Evolutionary conservation across 176 grass and related monocot genomes (phyloP), one percentile per base, ranked within the genome.

Genomic region (Aechmea fasciata): DNA sequence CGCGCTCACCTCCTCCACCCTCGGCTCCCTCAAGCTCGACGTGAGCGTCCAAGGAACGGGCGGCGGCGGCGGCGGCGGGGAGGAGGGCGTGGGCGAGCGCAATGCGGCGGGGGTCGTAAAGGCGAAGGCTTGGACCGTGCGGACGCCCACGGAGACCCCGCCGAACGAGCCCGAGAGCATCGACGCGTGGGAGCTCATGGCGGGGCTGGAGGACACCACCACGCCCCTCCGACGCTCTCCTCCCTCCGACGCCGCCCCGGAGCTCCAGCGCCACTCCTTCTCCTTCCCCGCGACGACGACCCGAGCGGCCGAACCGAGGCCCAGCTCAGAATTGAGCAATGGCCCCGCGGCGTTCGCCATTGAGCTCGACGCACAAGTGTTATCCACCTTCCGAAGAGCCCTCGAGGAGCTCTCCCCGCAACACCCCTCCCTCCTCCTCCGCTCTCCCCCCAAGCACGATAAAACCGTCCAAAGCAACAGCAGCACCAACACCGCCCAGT

Each of bases 131-230:
- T 78, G 69, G 53, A 66, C 33, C 1, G 51, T 57, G 23, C 77
- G 82, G 12, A 97, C 94, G 10, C 94, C 89, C 24, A 97, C 82
- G 77, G 87, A 81, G 84, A 97, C 94, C 48, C 94, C 94, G 25
- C 94, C 94, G 9, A 97, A 93, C 65, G 94, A 97, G 69, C 86
- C 86, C 0, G 94, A 97, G 83, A 77, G 71, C 69, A 90, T 97
- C 77, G 85, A 97, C 72, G 78, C 86, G 49, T 83, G 83, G 74
- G 82, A 72, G 69, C 86, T 97, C 59, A 97, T 97, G 89, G 82
- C 86, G 14, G 94, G 84, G 49, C 70, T 97, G 49, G 94, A 97
- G 51, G 89, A 82, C 41, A 73, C 79, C 53, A 82, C 82, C 11
- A 84, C 80, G 64, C 57, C 81, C 2, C 65, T 48, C 2, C 52